These are phyloP conservation scores for Moricandia arvensis DNA, from an alignment of 345 rosid species.

Conservation along the genomic window DNA sequence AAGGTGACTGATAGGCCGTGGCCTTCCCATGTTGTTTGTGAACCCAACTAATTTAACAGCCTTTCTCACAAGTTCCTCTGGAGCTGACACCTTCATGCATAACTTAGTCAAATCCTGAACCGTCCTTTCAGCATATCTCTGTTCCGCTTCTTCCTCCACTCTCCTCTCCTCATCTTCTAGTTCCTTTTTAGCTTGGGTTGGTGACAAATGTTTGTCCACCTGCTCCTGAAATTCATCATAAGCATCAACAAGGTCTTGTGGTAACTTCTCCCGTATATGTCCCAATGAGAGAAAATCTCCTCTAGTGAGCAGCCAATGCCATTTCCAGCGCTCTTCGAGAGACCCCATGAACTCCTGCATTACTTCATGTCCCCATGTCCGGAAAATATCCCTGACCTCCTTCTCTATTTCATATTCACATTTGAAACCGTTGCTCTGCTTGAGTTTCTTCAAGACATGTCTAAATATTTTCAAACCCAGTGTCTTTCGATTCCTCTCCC, in stretches of 20 bases:
- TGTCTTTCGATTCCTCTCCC: constrained; percentile 77
- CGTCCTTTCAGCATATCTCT: constrained; percentile 61
- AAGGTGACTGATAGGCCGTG: constrained; percentile 71
- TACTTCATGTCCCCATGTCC: constrained; percentile 78
- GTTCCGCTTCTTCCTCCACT: constrained; percentile 62
- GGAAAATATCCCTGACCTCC: constrained; percentile 62
- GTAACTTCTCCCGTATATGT: constrained; percentile 77
- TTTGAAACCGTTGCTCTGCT: constrained; percentile 53
- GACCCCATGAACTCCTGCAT: constrained; percentile 71
- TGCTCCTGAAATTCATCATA: constrained; percentile 79
- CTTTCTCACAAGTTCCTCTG: constrained; percentile 73
- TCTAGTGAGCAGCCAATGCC: constrained; percentile 79
- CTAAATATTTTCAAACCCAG: constrained; percentile 69
- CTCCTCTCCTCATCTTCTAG: constrained; percentile 69
- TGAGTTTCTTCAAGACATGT: constrained; percentile 76
- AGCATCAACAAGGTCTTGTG: constrained; percentile 67
- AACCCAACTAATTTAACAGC: constrained; percentile 80
- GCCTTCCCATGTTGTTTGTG: constrained; percentile 90
- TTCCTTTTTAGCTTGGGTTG: constrained; percentile 53
- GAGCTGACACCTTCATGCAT: constrained; percentile 78
- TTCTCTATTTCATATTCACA: constrained; percentile 58
- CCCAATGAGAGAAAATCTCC: constrained; percentile 78
- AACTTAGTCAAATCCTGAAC: constrained; percentile 73
- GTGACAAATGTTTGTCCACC: constrained; percentile 71
- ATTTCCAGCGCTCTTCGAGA: constrained; percentile 66